Base-by-base conservation (phyloP, 2,329 filamentous ascomycete species). In the Furcasterigmium furcatum region DNA sequence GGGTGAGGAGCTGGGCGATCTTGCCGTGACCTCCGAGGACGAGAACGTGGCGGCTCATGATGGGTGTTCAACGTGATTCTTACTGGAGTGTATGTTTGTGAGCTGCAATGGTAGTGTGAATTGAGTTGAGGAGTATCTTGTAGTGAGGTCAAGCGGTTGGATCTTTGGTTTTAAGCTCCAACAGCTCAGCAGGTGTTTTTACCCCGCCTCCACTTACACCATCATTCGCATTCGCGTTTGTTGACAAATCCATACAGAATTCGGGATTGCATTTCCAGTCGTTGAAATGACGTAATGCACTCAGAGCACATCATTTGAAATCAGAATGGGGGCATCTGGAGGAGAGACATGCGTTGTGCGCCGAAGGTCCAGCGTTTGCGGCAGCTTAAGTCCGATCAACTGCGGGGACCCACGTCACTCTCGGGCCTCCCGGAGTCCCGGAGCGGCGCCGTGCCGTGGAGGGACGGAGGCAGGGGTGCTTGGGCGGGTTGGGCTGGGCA, bases 1-100 rank as follows among this genome's bases (percentile, higher is more conserved):
- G 87, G 9, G 88, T 94, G 32, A 94, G 76, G 36, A 85, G 69
- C 47, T 88, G 80, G 53, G 88, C 80, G 48, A 94, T 67, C 62
- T 91, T 89, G 68, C 89, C 89, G 70, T 91, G 88, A 57, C 88
- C 89, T 58, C 88, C 88, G 51, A 94, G 79, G 53, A 94, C 67
- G 49, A 91, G 82, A 48, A 91, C 80, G 59, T 80, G 73, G 24
- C 64, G 71, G 52, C 54, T 54, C 51, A 62, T 58, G 50, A 43
- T 56, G 41, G 40, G 7, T 27, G 24, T n/a, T n/a, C n/a, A n/a
- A n/a, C n/a, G n/a, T n/a, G n/a, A n/a, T n/a, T n/a, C n/a, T n/a
- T n/a, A n/a, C n/a, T n/a, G n/a, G n/a, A n/a, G n/a, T 21, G 35
- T 16, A 4, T 22, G 5, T 38, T 38, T n/a, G n/a, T n/a, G n/a